phyloP scores from a whole-genome alignment of 2,329 filamentous ascomycete species.

The Alternaria arbusti region DNA sequence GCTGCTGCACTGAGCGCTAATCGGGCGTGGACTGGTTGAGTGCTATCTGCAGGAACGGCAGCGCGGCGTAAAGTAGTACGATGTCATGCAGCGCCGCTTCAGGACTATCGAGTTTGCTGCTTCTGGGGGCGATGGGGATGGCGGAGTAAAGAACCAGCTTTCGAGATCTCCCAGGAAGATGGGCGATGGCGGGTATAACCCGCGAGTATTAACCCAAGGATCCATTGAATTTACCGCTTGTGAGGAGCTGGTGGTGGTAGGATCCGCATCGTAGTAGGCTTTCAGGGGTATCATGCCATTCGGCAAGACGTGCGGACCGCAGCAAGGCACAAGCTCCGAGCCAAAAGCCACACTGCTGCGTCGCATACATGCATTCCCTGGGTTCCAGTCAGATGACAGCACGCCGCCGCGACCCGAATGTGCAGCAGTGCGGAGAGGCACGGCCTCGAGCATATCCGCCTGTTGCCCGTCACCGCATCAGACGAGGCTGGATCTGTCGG shows the following conservation, averaged over 20 bases:
- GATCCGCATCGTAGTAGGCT: conserved; percentile 13
- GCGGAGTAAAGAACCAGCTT: neutral
- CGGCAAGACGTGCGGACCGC: conserved; percentile 12
- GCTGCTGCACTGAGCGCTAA: conserved; percentile 16
- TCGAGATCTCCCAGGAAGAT: neutral
- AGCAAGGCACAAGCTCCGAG: conserved; percentile 5
- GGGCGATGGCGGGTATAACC: conserved; percentile 6
- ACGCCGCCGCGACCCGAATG: neutral
- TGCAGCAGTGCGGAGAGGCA: neutral
- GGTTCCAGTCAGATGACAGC: conserved; percentile 1
- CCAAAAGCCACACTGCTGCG: conserved; percentile 6
- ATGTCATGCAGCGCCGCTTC: conserved; percentile 5
- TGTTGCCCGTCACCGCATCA: neutral
- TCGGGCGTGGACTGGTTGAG: conserved; percentile 11
- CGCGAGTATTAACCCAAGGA: conserved; percentile 12
- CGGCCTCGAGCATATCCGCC: neutral
- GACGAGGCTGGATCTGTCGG: neutral
- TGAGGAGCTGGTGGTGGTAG: conserved; percentile 14
- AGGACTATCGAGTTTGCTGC: neutral
- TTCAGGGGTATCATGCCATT: conserved; percentile 14
- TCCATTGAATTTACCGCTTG: conserved; percentile 17
- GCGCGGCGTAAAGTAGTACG: conserved; percentile 6
- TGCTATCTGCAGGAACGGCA: conserved; percentile 16
- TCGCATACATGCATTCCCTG: conserved; percentile 16
- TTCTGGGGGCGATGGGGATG: neutral